phyloP scores from a whole-genome alignment of 2,329 filamentous ascomycete species.

The Thermoascus crustaceus region DNA sequence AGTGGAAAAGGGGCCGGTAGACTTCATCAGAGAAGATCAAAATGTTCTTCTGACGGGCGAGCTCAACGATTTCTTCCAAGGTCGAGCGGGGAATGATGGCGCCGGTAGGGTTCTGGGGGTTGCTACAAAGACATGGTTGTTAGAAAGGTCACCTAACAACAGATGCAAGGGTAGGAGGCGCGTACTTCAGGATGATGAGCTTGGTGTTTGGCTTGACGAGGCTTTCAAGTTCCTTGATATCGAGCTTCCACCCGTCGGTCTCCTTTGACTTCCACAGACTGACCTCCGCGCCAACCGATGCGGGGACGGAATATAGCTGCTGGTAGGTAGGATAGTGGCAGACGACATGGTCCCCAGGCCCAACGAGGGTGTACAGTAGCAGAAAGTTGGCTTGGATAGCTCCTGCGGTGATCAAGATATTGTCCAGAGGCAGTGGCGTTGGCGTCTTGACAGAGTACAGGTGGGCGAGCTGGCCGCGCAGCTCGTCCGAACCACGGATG shows the following conservation, averaged over 20 bases:
- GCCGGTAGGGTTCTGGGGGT: slow-evolving; percentile 77
- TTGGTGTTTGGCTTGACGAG: slow-evolving; percentile 48
- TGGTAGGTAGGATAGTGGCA: slow-evolving; percentile 85
- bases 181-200: slow-evolving; percentile 55
- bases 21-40: slow-evolving; percentile 71
- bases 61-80: slow-evolving; percentile 53
- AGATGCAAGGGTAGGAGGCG: not conserved
- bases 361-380: slow-evolving; percentile 63
- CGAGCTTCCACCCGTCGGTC: slow-evolving; percentile 57
- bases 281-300: slow-evolving; percentile 66
- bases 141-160: not conserved
- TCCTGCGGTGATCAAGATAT: slow-evolving; percentile 68
- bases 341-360: slow-evolving; percentile 71
- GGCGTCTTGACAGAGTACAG: slow-evolving; percentile 53
- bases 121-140: slow-evolving; percentile 38
- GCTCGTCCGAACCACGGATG: slow-evolving; percentile 57
- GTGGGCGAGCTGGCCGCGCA: slow-evolving; percentile 57
- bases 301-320: slow-evolving; percentile 69
- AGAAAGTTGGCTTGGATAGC: slow-evolving; percentile 81
- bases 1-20: slow-evolving; percentile 75
- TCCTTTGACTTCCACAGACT: slow-evolving; percentile 64
- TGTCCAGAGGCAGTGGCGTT: slow-evolving; percentile 46
- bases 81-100: slow-evolving; percentile 56
- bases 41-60: slow-evolving; percentile 57
- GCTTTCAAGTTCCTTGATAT: slow-evolving; percentile 56